Evolutionary conservation across 768 basidiomycete genomes (phyloP).

Genomic region (Glaciozyma martinii): DNA sequence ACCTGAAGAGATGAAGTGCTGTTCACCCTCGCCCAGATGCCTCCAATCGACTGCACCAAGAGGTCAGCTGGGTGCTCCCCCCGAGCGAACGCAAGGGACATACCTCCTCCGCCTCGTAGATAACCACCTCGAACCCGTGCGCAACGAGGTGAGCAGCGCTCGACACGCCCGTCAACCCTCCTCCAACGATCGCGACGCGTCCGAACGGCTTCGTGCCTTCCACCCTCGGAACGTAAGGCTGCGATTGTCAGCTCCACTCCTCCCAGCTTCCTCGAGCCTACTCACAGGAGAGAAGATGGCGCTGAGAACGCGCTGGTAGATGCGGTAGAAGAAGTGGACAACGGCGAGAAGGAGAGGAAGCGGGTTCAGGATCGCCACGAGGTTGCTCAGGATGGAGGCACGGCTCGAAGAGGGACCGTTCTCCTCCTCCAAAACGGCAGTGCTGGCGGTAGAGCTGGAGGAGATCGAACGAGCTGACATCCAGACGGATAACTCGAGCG

Average conservation of each 20-base stretch:
- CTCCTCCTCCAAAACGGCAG: background rate
- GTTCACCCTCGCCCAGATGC: constrained; percentile 51
- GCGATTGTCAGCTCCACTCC: background rate
- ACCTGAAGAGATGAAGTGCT: constrained; percentile 49
- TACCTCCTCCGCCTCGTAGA: constrained; percentile 41
- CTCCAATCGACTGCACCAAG: constrained; percentile 40
- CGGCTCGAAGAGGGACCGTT: background rate
- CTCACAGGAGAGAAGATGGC: background rate
- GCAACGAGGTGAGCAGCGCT: constrained; percentile 43
- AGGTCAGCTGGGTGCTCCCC: background rate
- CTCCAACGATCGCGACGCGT: constrained; percentile 49
- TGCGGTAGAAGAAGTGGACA: no score
- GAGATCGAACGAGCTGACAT: no score
- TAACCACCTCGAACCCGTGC: constrained; percentile 50
- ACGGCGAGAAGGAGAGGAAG: background rate
- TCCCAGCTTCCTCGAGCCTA: background rate
- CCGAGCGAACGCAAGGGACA: background rate
- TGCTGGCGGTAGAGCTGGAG: background rate
- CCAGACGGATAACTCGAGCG: no score
- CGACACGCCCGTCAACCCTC: constrained; percentile 47
- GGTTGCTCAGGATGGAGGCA: background rate
- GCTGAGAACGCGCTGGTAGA: background rate
- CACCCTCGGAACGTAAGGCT: constrained; percentile 35
- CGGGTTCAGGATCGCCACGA: background rate
- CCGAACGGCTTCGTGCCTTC: constrained; percentile 41